Evolutionary conservation across 2,329 filamentous ascomycete genomes (phyloP).

Genomic region (Akanthomyces dipterigenus): DNA sequence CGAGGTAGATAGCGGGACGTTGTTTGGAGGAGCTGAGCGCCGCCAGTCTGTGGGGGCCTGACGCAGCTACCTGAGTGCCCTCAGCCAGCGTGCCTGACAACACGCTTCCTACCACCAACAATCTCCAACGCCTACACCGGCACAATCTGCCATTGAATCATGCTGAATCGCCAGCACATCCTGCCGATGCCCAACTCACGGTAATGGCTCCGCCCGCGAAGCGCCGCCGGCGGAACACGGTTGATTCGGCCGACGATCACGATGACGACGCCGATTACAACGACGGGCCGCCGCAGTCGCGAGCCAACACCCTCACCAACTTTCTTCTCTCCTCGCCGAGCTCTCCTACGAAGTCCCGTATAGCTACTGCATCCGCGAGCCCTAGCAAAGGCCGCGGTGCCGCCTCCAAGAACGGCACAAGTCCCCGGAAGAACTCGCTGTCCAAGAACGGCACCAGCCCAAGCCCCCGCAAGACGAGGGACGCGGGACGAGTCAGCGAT

Average conservation of each 20-base stretch:
- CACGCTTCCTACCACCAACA: neutral
- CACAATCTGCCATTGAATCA: conserved; percentile 5
- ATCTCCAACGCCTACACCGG: neutral
- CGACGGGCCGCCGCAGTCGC: conserved; percentile 17
- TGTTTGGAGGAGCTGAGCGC: neutral
- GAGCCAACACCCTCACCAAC: conserved; percentile 42
- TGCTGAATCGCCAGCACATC: conserved; percentile 18
- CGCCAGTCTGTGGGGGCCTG: neutral
- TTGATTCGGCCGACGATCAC: conserved; percentile 44
- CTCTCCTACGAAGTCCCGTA: conserved; percentile 27
- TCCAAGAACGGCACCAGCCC: conserved; percentile 25
- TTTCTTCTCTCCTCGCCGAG: conserved; percentile 49
- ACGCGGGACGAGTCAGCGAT: conserved; percentile 29
- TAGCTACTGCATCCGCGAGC: conserved; percentile 33
- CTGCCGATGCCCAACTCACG: conserved; percentile 25
- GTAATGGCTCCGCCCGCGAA: conserved; percentile 53
- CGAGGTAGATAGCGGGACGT: neutral
- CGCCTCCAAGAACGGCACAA: conserved; percentile 17
- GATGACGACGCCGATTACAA: conserved; percentile 27
- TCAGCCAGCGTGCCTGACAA: neutral
- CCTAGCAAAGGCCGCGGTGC: conserved; percentile 27
- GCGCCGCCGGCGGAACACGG: conserved; percentile 51
- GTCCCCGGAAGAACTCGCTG: conserved; percentile 20
- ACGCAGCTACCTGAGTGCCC: neutral
- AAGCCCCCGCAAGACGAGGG: conserved; percentile 34